phyloP scores from a whole-genome alignment of 2,329 filamentous ascomycete genomes.

The Ilyonectria robusta region DNA sequence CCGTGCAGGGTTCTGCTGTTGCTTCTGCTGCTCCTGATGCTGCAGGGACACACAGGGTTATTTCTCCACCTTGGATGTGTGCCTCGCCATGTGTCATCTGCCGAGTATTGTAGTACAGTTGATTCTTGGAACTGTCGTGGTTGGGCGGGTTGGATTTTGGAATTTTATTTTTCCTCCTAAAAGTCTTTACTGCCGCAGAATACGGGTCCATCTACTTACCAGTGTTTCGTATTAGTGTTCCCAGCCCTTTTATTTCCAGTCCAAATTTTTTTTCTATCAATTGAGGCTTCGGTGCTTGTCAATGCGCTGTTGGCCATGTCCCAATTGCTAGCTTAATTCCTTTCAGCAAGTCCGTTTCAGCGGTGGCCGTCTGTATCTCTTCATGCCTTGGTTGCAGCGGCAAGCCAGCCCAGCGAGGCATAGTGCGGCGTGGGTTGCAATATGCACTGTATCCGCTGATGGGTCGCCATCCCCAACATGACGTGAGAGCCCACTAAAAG shows the following conservation, averaged over 20 bases:
- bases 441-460: not conserved
- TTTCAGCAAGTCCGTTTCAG: not conserved
- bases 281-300: not conserved
- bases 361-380: too few relatives aligned
- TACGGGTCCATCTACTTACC: not conserved
- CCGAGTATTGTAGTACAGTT: not conserved
- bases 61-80: not conserved
- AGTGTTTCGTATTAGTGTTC: not conserved
- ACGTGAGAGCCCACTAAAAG: conserved; percentile 22
- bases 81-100: conserved; percentile 9
- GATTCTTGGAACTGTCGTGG: not conserved
- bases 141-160: not conserved
- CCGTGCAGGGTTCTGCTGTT: not conserved
- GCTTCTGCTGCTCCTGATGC: not conserved
- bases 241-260: not conserved
- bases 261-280: not conserved
- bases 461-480: conserved; percentile 1
- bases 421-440: not conserved
- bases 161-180: not conserved
- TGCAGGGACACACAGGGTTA: not conserved
- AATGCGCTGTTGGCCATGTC: not conserved
- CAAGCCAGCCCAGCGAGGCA: not conserved
- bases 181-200: not conserved
- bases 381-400: not conserved
- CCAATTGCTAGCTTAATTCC: not conserved